A percentile compares a stretch with the other conserved stretches of the same genome.
phyloP scores from a whole-genome alignment of 2,329 filamentous ascomycete genomes.

The Triangularia setosa region DNA sequence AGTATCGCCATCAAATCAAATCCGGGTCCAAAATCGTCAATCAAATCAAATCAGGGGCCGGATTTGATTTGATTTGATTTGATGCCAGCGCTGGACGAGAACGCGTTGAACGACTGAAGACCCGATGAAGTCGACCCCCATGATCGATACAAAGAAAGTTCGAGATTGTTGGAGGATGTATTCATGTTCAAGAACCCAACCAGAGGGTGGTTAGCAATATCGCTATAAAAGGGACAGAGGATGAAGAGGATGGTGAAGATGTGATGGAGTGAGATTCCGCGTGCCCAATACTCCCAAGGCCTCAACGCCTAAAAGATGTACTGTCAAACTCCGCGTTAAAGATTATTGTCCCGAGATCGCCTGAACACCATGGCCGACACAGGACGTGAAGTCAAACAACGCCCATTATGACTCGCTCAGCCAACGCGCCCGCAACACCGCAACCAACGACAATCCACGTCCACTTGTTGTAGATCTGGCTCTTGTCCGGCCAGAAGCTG shows the following conservation, averaged over 20 bases:
- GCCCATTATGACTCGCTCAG: conserved; percentile 34
- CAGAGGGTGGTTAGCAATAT: background rate
- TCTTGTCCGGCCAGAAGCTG: conserved; percentile 53
- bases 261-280: background rate
- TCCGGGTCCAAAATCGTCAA: no score
- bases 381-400: background rate
- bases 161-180: no score
- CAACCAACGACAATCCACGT: conserved; percentile 48
- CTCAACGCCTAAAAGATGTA: background rate
- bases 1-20: no score
- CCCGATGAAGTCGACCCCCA: no score
- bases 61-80: no score
- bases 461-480: conserved; percentile 53
- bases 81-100: no score
- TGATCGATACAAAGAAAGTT: no score
- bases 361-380: background rate
- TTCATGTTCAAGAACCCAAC: no score
- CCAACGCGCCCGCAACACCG: conserved; percentile 44
- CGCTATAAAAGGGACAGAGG: background rate
- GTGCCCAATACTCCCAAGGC: background rate
- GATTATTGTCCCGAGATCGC: background rate
- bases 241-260: background rate
- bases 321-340: background rate
- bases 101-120: no score
- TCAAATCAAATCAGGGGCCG: no score